Conservation (phyloP, 2,329 filamentous ascomycete species). For the Parascedosporium putredinis region DNA sequence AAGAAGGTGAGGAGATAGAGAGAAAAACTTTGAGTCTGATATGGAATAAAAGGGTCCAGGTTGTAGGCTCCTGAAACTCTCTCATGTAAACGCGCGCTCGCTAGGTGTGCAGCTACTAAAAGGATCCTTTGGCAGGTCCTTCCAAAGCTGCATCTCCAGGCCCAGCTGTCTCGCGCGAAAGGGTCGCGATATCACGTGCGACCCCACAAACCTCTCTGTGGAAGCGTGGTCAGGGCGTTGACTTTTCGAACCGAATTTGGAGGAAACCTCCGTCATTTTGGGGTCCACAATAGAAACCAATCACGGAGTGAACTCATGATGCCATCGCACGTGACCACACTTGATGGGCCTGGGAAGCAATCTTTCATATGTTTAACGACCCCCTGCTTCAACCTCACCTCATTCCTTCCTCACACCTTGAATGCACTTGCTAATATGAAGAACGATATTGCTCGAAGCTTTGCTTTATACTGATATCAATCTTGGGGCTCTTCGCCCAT, state of each 20-base stretch:
- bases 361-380: background rate
- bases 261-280: background rate
- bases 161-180: too few species aligned
- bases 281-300: conserved; percentile 2
- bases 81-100: too few species aligned
- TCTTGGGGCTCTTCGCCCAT: background rate
- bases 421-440: background rate
- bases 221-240: too few species aligned
- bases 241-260: background rate
- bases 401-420: background rate
- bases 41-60: too few species aligned
- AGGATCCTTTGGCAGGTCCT: too few species aligned
- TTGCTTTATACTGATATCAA: background rate
- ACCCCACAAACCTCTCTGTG: too few species aligned
- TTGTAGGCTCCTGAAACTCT: too few species aligned
- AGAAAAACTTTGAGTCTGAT: too few species aligned
- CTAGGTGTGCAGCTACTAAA: too few species aligned
- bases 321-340: conserved; percentile 7
- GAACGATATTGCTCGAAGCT: background rate
- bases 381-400: conserved; percentile 2
- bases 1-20: too few species aligned
- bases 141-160: too few species aligned
- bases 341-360: conserved; percentile 1
- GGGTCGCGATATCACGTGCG: too few species aligned
- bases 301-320: conserved; percentile 6